Conservation (phyloP, 352 stramenopile genomes). For the Globisporangium okanoganense region DNA sequence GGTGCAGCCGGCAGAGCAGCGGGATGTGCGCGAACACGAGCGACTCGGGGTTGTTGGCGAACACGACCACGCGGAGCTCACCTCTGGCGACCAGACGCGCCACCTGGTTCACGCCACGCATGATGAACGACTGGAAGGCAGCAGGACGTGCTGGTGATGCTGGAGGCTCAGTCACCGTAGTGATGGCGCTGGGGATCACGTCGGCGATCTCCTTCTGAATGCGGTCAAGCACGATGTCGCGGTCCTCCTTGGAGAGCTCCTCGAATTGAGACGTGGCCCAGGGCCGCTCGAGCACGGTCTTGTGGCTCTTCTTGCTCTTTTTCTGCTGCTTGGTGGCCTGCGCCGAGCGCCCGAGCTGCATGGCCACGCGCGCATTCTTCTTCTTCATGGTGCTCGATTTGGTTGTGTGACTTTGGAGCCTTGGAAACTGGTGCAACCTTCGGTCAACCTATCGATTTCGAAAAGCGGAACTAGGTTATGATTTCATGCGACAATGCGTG, state of each 20-base stretch:
- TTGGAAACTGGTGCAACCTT: not conserved
- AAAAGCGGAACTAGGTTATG: not conserved
- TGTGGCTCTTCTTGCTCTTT: conserved; percentile 10
- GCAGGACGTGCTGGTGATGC: conserved; percentile 1
- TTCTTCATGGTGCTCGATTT: not conserved
- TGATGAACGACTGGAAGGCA: conserved; percentile 22
- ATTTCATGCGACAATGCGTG: not conserved
- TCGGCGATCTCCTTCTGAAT: conserved; percentile 60
- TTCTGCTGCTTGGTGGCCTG: conserved; percentile 7
- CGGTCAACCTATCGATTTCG: not conserved
- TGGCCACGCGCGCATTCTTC: conserved; percentile 8
- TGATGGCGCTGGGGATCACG: not conserved
- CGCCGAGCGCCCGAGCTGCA: conserved; percentile 5
- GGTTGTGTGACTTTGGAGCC: not conserved
- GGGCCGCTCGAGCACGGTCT: conserved; percentile 19
- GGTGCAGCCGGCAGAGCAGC: conserved; percentile 60
- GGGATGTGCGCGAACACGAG: conserved; percentile 59
- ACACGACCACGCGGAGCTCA: conserved; percentile 57
- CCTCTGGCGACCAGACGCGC: conserved; percentile 31
- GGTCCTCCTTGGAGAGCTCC: conserved; percentile 65
- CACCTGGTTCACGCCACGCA: conserved; percentile 61
- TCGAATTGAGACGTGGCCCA: conserved; percentile 50
- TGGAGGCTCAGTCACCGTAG: not conserved
- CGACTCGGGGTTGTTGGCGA: conserved; percentile 60
- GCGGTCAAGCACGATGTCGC: conserved; percentile 75